These are phyloP conservation scores for Thuidium tamariscinum DNA, from an alignment of 225 moss, liverwort and hornwort species.

Conservation along the genomic window DNA sequence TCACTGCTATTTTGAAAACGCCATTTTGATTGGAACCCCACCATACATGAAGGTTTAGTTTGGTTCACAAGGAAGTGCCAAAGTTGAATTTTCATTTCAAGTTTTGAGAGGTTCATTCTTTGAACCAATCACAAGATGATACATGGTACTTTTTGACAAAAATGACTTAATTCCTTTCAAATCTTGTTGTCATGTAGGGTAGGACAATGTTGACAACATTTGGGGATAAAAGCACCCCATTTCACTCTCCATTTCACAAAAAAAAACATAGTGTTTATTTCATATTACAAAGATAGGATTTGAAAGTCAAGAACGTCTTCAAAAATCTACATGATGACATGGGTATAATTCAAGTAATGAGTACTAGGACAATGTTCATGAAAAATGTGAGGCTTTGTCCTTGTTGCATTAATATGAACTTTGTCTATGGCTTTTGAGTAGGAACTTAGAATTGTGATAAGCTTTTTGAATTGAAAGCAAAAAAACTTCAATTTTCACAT, in stretches of 20 bases:
- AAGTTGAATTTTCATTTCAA: background rate
- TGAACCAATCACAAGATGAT: background rate
- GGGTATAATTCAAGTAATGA: too few relatives aligned
- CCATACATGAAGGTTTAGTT: too few relatives aligned
- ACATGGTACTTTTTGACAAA: background rate
- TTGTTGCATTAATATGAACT: background rate
- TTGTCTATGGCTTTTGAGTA: too few relatives aligned
- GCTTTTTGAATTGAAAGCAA: too few relatives aligned
- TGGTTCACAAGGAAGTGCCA: accelerated
- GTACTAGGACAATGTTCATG: background rate
- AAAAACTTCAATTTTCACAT: too few relatives aligned
- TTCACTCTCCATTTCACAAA: background rate
- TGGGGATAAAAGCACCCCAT: too few relatives aligned
- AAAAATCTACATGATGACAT: background rate
- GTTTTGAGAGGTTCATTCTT: too few relatives aligned
- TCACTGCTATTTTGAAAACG: too few relatives aligned
- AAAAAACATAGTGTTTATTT: background rate
- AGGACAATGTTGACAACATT: background rate
- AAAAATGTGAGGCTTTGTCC: background rate
- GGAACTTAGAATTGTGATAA: too few relatives aligned
- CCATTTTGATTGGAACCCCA: too few relatives aligned
- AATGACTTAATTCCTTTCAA: background rate
- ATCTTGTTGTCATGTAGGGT: background rate
- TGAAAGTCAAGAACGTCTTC: background rate
- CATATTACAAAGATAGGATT: background rate